Evolutionary conservation across 2,329 filamentous ascomycete genomes (phyloP), one percentile per base, ranked within the genome.

Genomic region (Exophiala aquamarina): DNA sequence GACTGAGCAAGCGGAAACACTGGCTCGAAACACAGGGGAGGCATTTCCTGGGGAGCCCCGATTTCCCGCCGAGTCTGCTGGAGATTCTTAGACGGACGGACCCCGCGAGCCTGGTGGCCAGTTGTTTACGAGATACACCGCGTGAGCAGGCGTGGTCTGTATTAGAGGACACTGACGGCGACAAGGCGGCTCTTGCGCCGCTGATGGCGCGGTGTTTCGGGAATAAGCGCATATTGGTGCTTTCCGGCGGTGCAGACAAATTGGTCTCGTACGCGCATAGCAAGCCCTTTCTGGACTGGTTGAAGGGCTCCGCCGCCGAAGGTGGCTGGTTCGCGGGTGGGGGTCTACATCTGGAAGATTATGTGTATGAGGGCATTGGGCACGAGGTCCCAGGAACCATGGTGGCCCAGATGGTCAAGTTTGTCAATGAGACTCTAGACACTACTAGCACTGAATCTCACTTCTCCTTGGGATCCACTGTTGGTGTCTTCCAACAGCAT

Each of bases 41-140:
- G 0, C 68, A 76, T 0, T 94, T 97, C 61, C 62, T 94, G 1
- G 89, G 89, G 2, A 90, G 86, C 47, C 70, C 69, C 31, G 86
- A 91, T 61, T 95, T 96, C 59, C 91, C 92, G 0, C 65, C 68
- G 0, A 76, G 81, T 0, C 76, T 96, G 5, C 69, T 91, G 1
- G 68, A 76, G 1, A 76, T 81, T 0, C 79, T 89, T 21, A 70
- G 76, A 17, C 77, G 76, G 44, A 80, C 77, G 49, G 93, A 98
- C 59, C 90, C 92, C 0, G 86, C 85, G 15, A 84, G 80, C 1
- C 70, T 93, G 5, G 68, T 95, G 8, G 83, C 23, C 11, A 6
- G 6, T 6, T 94, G 4, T 78, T 79, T 36, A 71, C 75, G 1
- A 52, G 67, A 43, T 55, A 59, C 13, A 52, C 56, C 10, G 50